Evolutionary conservation across 257 asterid species (phyloP).

Genomic region (Solanum verrucosum): DNA sequence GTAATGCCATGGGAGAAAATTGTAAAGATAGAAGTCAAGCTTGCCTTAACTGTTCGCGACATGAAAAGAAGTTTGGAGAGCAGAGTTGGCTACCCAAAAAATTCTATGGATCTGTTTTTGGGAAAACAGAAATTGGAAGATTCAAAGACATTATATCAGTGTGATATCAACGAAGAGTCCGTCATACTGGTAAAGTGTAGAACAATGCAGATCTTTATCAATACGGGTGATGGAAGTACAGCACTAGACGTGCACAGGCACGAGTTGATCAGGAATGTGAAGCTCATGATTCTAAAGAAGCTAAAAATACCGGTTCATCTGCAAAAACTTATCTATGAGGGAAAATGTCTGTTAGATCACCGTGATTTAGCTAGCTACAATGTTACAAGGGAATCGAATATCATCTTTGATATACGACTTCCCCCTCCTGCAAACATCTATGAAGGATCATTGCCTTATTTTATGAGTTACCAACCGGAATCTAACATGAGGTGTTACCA

Average conservation of each 20-base stretch:
- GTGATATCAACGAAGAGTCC: not conserved
- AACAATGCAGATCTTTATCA: not conserved
- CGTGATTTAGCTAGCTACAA: conserved; percentile 11
- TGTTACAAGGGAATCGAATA: not conserved
- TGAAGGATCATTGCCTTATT: not conserved
- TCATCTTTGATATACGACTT: not conserved
- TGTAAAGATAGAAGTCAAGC: conserved; percentile 1
- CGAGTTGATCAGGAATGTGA: not conserved
- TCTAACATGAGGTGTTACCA: not conserved
- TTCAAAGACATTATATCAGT: not conserved
- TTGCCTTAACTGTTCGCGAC: conserved; percentile 2
- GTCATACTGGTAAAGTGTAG: not conserved
- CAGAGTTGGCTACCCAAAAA: not conserved
- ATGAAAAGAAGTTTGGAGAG: conserved; percentile 17
- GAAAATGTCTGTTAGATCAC: not conserved
- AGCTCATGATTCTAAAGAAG: not conserved
- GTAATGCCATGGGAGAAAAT: conserved; percentile 4
- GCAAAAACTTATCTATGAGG: conserved; percentile 6
- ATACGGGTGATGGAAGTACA: not conserved
- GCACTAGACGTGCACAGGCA: not conserved
- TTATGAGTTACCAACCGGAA: not conserved
- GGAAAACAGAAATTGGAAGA: not conserved
- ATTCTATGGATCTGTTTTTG: not conserved
- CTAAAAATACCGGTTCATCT: not conserved
- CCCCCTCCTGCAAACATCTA: not conserved